These are phyloP conservation scores for Moniliophthora roreri DNA, from an alignment of 1,284 basidiomycete genomes.

Conservation along the genomic window DNA sequence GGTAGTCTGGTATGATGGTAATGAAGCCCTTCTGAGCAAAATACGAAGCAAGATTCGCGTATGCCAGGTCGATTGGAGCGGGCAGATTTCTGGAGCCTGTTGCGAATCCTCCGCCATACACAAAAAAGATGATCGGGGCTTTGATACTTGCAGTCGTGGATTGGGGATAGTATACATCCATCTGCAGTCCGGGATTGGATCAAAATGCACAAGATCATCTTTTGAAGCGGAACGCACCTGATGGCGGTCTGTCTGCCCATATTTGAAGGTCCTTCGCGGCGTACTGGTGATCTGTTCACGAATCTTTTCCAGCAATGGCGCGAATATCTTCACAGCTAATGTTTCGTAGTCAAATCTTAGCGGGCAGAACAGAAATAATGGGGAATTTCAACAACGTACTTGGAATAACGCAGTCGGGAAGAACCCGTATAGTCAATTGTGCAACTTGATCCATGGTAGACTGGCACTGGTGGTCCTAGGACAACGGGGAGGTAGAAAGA, in stretches of 20 bases:
- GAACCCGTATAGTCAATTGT: conserved; percentile 7
- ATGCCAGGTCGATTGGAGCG: conserved; percentile 47
- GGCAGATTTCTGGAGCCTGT: conserved; percentile 45
- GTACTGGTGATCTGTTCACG: conserved; percentile 39
- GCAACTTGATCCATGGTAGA: conserved; percentile 14
- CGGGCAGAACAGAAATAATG: no score
- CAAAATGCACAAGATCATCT: neutral
- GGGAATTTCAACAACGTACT: no score
- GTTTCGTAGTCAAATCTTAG: no score
- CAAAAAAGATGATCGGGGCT: conserved; percentile 56
- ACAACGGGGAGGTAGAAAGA: no score
- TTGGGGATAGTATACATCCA: conserved; percentile 58
- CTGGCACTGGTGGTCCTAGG: no score
- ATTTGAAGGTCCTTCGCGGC: conserved; percentile 52
- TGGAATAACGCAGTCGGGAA: conserved; percentile 9
- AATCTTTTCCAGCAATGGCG: conserved; percentile 40
- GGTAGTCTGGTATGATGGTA: conserved; percentile 63
- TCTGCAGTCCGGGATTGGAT: no score
- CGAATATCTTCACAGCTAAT: conserved; percentile 47
- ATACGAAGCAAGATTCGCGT: conserved; percentile 56
- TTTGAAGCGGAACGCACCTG: conserved; percentile 37
- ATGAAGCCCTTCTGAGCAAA: conserved; percentile 59
- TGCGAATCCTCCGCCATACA: conserved; percentile 65
- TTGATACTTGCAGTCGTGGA: conserved; percentile 27
- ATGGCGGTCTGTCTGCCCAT: conserved; percentile 52